These are phyloP conservation scores for Monilinia aucupariae DNA, from an alignment of 2,329 filamentous ascomycete genomes.

Conservation along the genomic window DNA sequence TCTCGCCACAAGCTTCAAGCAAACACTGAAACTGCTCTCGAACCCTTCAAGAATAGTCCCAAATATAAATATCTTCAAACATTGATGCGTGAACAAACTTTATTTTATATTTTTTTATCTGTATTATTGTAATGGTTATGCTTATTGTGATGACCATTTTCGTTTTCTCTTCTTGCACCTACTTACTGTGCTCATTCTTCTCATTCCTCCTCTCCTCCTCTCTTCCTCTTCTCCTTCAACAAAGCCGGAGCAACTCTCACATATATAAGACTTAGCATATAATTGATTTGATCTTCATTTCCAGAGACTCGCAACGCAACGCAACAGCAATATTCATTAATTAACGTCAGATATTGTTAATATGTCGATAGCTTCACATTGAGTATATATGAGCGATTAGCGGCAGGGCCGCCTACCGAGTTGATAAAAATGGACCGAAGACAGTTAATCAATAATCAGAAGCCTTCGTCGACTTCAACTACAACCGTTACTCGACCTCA, in stretches of 20 bases:
- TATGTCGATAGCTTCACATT: slow-evolving; percentile 18
- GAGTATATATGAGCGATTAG: slow-evolving; percentile 15
- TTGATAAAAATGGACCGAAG: slow-evolving; percentile 28
- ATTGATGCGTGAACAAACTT: background rate
- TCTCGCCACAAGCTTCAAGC: too few species aligned
- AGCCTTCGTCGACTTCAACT: slow-evolving; percentile 25
- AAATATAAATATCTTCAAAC: background rate
- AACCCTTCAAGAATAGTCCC: too few species aligned
- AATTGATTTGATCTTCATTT: background rate
- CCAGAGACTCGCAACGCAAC: background rate
- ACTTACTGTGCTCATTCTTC: background rate
- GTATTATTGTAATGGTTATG: too few species aligned
- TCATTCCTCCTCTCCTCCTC: background rate
- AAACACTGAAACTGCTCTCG: too few species aligned
- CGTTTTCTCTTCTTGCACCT: background rate
- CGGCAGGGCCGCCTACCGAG: slow-evolving; percentile 30
- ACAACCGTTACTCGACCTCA: slow-evolving; percentile 40
- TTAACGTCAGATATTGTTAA: background rate
- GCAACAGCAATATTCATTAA: background rate
- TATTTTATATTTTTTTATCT: too few species aligned
- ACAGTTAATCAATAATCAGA: slow-evolving; percentile 30
- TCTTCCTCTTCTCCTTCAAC: background rate
- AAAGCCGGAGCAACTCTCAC: background rate
- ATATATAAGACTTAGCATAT: background rate
- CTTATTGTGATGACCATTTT: background rate